A percentile compares a stretch with the other conserved stretches of the same genome.
Conservation (phyloP, 2,329 filamentous ascomycete species). For the Cladosporium sphaerospermum region DNA sequence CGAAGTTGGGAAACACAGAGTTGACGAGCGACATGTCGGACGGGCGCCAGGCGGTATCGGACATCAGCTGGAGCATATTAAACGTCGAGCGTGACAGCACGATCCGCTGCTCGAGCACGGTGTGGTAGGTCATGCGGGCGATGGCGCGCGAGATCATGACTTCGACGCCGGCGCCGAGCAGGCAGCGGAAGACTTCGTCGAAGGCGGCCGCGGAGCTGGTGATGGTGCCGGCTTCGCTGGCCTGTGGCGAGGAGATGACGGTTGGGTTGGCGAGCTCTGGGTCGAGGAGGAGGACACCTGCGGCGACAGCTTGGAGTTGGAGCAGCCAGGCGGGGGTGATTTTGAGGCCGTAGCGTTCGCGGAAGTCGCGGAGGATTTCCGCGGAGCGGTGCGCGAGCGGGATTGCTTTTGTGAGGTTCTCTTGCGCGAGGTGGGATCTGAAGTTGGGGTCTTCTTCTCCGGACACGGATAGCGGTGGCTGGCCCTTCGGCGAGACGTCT, state of each 20-base stretch:
- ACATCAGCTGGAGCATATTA: constrained; percentile 14
- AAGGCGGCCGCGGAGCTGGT: constrained; percentile 11
- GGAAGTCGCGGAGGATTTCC: constrained; percentile 12
- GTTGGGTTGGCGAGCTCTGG: constrained; percentile 2
- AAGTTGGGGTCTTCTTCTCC: neutral
- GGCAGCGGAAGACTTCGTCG: constrained; percentile 16
- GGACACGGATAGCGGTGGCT: neutral
- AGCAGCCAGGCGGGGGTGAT: constrained; percentile 11
- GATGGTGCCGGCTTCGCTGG: constrained; percentile 1
- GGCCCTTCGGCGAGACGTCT: neutral
- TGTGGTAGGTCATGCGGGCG: constrained; percentile 15
- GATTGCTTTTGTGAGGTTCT: constrained; percentile 5
- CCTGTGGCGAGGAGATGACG: neutral
- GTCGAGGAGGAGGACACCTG: constrained; percentile 11
- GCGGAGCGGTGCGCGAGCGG: constrained; percentile 13
- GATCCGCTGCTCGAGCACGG: constrained; percentile 11
- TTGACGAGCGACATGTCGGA: constrained; percentile 11
- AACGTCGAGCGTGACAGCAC: neutral
- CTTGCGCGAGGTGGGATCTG: constrained; percentile 3
- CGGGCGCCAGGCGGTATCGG: constrained; percentile 14
- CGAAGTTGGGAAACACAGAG: constrained; percentile 13
- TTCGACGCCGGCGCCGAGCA: constrained; percentile 13
- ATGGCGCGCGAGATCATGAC: constrained; percentile 13
- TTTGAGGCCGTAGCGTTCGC: constrained; percentile 14
- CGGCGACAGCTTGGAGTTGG: constrained; percentile 13